Base-by-base conservation (phyloP, 2,329 filamentous ascomycete species). In the Camptophora hylomeconis region DNA sequence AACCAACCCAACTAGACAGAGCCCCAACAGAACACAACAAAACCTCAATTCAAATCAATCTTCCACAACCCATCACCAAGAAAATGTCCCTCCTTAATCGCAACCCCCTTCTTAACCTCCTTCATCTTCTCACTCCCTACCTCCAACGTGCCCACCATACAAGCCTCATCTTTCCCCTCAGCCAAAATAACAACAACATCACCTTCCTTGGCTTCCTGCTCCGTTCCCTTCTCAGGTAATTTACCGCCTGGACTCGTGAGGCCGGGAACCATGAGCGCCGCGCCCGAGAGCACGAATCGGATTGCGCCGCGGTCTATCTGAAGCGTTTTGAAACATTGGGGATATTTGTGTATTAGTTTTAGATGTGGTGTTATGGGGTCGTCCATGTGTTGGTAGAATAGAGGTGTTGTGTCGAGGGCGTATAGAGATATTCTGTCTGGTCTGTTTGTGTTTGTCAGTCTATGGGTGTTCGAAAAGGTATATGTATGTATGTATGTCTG, bases 291-390 rank as follows among this genome's bases (percentile, higher is more conserved):
- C 15, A 98, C 87, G 59, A 98, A 98, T 37, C 89, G 81, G 49
- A 98, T 95, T 4, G 89, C 89, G 38, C 89, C 89, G 27, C 89
- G 74, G 56, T 98, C 89, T 54, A 95, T 92, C 35, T 86, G 78
- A 33, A 98, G 67, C 29, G 72, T 78, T 11, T 80, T 76, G 53
- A 98, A 87, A 35, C 74, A 79, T 43, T 73, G 63, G 7, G 89
- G 89, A 61, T 87, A 95, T 45, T 78, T 72, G 65, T 98, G 89
- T 20, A 98, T 74, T 46, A 95, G 74, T 26, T 71, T 71, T 8
- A 98, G 75, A 56, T 95, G 89, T 1, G 89, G 89, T 35, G 94
- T 69, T 32, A 93, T 69, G 3, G 75, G 70, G 45, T 77, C 72
- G 50, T 75, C 72, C 57, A 73, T 69, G 50, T 84, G 75, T 64